phyloP scores from a whole-genome alignment of 2,329 filamentous ascomycete species.

The Apiospora hydei region DNA sequence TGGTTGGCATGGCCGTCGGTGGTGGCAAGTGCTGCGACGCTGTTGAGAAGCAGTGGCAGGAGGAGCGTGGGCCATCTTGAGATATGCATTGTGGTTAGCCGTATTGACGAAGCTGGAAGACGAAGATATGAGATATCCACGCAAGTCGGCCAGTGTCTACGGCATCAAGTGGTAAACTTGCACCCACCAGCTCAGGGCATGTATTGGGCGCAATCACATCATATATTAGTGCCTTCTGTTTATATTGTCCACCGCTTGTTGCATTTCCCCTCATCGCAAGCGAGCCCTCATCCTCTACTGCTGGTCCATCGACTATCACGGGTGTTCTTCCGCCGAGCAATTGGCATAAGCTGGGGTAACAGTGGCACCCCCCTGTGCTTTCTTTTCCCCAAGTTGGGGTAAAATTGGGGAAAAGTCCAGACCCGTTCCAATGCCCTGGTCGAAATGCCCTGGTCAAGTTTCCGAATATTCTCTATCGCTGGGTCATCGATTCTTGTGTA shows the following conservation, averaged over 20 bases:
- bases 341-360: background rate
- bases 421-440: background rate
- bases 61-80: background rate
- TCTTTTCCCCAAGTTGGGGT: background rate
- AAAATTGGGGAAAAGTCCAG: background rate
- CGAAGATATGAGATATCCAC: background rate
- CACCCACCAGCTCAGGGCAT: background rate
- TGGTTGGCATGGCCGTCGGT: background rate
- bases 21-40: slow-evolving; percentile 6
- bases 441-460: background rate
- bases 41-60: slow-evolving; percentile 8
- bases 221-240: too few relatives aligned
- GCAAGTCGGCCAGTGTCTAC: background rate
- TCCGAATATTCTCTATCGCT: background rate
- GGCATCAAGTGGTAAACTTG: background rate
- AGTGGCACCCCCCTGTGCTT: background rate
- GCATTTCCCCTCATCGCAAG: too few relatives aligned
- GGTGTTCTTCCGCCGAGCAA: background rate
- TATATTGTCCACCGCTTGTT: too few relatives aligned
- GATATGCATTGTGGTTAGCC: slow-evolving; percentile 3
- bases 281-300: background rate
- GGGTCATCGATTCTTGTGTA: background rate
- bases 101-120: too few relatives aligned
- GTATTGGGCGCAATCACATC: background rate
- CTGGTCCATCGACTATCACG: background rate